Evolutionary conservation across 2,329 filamentous ascomycete species (phyloP), one percentile per base, ranked within the genome.

Genomic region (Colletotrichum sp.): DNA sequence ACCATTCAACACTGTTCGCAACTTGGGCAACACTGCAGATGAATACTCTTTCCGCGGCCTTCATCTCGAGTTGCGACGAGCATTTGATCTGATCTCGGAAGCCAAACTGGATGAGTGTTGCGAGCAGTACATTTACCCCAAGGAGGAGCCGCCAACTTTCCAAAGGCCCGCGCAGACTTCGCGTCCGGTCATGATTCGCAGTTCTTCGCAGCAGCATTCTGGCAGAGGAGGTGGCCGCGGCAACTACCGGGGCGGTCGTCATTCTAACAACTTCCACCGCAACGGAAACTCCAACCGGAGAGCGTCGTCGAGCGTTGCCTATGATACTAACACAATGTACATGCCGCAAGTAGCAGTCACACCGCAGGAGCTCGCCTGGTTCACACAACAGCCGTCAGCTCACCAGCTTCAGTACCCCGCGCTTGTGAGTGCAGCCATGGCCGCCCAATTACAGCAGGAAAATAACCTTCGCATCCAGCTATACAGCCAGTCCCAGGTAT

Each of bases 11-110:
- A 94, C 90, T 6, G 90, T 90, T 44, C 92, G 97, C 57, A 99
- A 99, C 83, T 89, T 99, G 62, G 97, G 96, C 57, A 99, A 99
- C 81, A 99, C 97, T 3, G 97, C 96, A 10, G 97, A 99, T 82
- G 96, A 98, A 83, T 98, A 95, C 59, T 96, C 97, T 1, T 98
- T 98, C 85, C 92, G 94, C 67, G 97, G 97, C 2, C 91, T 99
- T 34, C 97, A 99, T 83, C 85, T 95, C 79, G 97, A 99, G 85
- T 88, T 99, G 66, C 92, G 97, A 77, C 91, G 96, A 79, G 97
- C 97, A 1, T 99, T 98, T 82, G 94, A 96, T 74, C 86, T 95
- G 71, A 91, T 98, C 22, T 92, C 94, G 3, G 91, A 94, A 68
- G 95, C 92, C 26, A 95, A 97, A 80, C 89, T 99, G 60, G 91